Evolutionary conservation across 371 early-diverging fungal species (phyloP), one percentile per base, ranked within the genome.

Genomic region (Haplosporangium sp.): DNA sequence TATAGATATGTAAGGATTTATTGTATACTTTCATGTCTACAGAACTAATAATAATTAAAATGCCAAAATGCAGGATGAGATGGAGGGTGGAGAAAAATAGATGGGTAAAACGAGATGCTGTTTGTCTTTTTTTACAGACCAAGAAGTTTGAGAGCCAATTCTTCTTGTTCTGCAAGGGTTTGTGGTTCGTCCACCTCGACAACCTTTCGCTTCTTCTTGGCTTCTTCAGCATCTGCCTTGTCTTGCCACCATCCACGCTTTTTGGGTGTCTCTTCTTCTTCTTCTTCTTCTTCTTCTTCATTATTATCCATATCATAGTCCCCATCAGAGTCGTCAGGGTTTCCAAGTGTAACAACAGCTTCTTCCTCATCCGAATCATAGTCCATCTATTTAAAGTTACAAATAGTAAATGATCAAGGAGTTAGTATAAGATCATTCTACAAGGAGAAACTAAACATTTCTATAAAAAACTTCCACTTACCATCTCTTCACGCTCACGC

Each of bases 121-220:
- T 27, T 38, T 27, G 2, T 59, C 10, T 59, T 50, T 50, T 4
- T 61, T 50, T 77, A 77, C 66, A 77, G 27, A 44, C 85, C 84
- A 61, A 91, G 78, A 52, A 89, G 83, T 64, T 85, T 83, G 63
- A 91, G 84, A 7, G 90, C 91, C 58, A 91, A 74, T 47, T 86
- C 88, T 85, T 91, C 91, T 76, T 91, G 90, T 57, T 92, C 92
- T 71, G 87, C 88, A 62, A 92, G 75, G 39, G 91, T 91, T 68
- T 84, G 74, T 39, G 92, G 92, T 65, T 88, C 88, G 48, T 88
- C 90, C 20, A 87, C 77, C 75, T 91, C 88, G 66, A 92, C 83
- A 19, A 92, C 81, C 74, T 85, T 87, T 60, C 85, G 82, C 84
- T 86, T 90, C 85, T 78, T 75, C 86, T 67, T 84, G 65, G 63